Conservation (phyloP, 2,329 filamentous ascomycete species). For the Colletotrichum chlorophyti region DNA sequence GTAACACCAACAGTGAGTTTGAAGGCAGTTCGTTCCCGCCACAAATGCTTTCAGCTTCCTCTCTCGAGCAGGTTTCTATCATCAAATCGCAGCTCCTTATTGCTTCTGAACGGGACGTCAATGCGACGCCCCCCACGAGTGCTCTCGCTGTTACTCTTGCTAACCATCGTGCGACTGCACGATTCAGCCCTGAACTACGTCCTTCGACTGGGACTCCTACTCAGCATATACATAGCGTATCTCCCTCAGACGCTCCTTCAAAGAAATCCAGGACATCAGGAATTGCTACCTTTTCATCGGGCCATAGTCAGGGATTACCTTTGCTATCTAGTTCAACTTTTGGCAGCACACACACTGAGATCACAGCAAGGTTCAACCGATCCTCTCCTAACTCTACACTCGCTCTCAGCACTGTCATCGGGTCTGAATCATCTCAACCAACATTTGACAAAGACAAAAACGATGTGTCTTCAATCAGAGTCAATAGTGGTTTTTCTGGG, state of each 20-base stretch:
- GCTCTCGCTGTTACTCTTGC: background rate
- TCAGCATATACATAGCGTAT: background rate
- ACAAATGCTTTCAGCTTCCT: background rate
- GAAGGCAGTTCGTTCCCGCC: background rate
- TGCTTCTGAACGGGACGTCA: conserved; percentile 4
- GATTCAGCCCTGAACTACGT: background rate
- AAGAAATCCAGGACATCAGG: background rate
- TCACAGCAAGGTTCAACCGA: background rate
- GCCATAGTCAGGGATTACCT: no score
- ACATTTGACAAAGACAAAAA: background rate
- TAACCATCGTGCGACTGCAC: background rate
- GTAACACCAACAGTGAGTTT: background rate
- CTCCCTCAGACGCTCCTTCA: background rate
- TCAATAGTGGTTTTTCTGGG: background rate
- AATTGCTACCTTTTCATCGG: no score
- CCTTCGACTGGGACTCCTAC: background rate
- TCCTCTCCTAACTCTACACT: conserved; percentile 1
- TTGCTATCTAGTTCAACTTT: background rate
- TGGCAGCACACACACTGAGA: background rate
- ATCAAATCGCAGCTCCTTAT: background rate
- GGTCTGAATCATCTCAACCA: background rate
- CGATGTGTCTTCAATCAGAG: background rate
- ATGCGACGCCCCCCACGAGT: background rate
- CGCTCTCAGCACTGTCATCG: background rate
- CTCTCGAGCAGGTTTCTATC: background rate